Evolutionary conservation across 2,329 filamentous ascomycete genomes (phyloP).

Genomic region (Penicillium hesseltinei): DNA sequence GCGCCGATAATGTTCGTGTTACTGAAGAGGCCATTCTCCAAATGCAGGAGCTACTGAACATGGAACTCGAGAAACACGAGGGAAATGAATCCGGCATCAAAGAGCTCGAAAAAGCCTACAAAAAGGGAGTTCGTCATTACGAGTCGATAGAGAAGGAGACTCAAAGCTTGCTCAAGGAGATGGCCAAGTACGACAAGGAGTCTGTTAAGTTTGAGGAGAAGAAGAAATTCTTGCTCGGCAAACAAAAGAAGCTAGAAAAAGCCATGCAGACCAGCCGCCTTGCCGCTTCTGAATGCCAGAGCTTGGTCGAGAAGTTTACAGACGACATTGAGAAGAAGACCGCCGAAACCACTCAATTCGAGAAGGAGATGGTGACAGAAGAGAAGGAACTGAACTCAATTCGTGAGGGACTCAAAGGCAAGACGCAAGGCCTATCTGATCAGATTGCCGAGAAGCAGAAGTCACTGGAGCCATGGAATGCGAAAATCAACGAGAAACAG

Average conservation of each 20-base stretch:
- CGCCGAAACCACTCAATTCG: conserved; percentile 71
- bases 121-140: conserved; percentile 77
- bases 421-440: conserved; percentile 91
- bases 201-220: conserved; percentile 98
- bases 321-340: conserved; percentile 75
- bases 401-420: conserved; percentile 84
- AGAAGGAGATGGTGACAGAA: conserved; percentile 72
- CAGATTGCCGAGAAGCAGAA: conserved; percentile 91
- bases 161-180: conserved; percentile 77
- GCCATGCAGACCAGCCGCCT: conserved; percentile 74
- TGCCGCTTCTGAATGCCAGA: conserved; percentile 69
- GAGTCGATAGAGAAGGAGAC: conserved; percentile 79
- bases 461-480: conserved; percentile 91
- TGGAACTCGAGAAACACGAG: conserved; percentile 86
- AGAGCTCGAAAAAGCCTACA: conserved; percentile 79
- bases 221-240: conserved; percentile 85
- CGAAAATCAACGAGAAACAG: conserved; percentile 94
- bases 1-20: conserved; percentile 81
- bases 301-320: conserved; percentile 72
- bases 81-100: conserved; percentile 90
- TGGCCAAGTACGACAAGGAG: conserved; percentile 92
- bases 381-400: conserved; percentile 81
- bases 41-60: conserved; percentile 81
- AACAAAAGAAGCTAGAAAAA: conserved; percentile 94
- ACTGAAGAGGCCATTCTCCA: conserved; percentile 88